Percentiles rank a stretch among this genome's conserved stretches.
These are phyloP conservation scores for Eucalyptus erythrocorys DNA, from an alignment of 345 rosid genomes.

Conservation along the genomic window DNA sequence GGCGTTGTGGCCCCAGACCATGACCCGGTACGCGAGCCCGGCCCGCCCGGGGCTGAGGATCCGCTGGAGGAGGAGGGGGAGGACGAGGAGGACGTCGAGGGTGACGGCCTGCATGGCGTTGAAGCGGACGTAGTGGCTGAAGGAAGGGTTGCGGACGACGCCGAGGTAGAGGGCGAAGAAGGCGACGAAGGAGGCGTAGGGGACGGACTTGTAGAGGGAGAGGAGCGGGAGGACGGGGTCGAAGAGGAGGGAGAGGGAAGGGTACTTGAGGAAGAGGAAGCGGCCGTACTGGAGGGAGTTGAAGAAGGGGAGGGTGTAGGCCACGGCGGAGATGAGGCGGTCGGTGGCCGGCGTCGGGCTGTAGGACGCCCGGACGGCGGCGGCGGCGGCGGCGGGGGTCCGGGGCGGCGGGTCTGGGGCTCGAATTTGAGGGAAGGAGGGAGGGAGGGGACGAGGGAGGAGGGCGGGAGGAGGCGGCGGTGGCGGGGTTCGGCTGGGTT, in stretches of 20 bases:
- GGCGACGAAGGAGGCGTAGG: constrained; percentile 78
- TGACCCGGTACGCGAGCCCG: constrained; percentile 42
- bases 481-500: not conserved
- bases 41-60: constrained; percentile 58
- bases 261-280: constrained; percentile 61
- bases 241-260: constrained; percentile 30
- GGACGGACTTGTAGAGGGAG: constrained; percentile 64
- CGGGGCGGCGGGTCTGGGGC: not conserved
- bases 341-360: constrained; percentile 74
- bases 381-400: not conserved
- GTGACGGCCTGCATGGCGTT: constrained; percentile 93
- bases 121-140: constrained; percentile 63
- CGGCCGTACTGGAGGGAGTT: constrained; percentile 82
- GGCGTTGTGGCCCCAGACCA: constrained; percentile 68
- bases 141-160: constrained; percentile 62
- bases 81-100: constrained; percentile 70
- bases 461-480: not conserved
- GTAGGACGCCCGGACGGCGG: constrained; percentile 28
- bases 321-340: constrained; percentile 54
- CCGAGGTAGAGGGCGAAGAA: constrained; percentile 85
- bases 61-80: constrained; percentile 51
- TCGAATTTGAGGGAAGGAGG: not conserved
- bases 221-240: constrained; percentile 71
- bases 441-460: not conserved
- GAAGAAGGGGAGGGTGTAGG: constrained; percentile 87